Evolutionary conservation across 768 basidiomycete species (phyloP).

Genomic region (Leucocoprinus leucothites): DNA sequence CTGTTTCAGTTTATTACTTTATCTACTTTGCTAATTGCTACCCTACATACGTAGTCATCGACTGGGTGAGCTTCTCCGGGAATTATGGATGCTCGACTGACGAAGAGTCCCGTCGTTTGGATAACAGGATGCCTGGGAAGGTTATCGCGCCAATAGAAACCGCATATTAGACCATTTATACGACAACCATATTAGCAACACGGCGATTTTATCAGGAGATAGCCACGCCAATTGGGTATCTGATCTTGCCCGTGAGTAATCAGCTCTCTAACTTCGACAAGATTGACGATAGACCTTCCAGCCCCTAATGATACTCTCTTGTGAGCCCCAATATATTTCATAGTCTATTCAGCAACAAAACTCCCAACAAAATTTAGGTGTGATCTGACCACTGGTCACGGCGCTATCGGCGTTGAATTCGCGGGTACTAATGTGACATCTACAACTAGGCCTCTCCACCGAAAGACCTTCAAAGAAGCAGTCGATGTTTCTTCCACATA

Average conservation of each 20-base stretch:
- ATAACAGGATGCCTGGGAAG: constrained; percentile 55
- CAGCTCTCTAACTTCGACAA: background rate
- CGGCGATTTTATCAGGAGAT: constrained; percentile 56
- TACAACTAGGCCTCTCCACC: constrained; percentile 38
- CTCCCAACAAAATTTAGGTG: constrained; percentile 30
- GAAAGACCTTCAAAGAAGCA: constrained; percentile 31
- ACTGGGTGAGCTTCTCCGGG: constrained; percentile 3
- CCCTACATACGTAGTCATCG: background rate
- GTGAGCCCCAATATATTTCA: constrained; percentile 21
- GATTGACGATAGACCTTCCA: constrained; percentile 14
- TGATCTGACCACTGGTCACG: constrained; percentile 43
- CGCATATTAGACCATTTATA: constrained; percentile 45
- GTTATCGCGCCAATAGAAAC: constrained; percentile 52
- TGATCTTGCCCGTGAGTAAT: constrained; percentile 40
- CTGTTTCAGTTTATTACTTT: too few species aligned
- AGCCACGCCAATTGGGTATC: constrained; percentile 63
- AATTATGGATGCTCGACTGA: background rate
- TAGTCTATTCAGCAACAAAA: too few species aligned
- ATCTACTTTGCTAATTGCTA: too few species aligned
- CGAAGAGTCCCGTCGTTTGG: background rate
- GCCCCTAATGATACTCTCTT: constrained; percentile 48
- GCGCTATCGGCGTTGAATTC: constrained; percentile 57
- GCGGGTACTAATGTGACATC: constrained; percentile 61
- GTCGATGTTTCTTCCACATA: constrained; percentile 35
- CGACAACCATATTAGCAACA: constrained; percentile 48